Base-by-base conservation (phyloP, 106 monocot genomes). In the Dendrobium nobile region DNA sequence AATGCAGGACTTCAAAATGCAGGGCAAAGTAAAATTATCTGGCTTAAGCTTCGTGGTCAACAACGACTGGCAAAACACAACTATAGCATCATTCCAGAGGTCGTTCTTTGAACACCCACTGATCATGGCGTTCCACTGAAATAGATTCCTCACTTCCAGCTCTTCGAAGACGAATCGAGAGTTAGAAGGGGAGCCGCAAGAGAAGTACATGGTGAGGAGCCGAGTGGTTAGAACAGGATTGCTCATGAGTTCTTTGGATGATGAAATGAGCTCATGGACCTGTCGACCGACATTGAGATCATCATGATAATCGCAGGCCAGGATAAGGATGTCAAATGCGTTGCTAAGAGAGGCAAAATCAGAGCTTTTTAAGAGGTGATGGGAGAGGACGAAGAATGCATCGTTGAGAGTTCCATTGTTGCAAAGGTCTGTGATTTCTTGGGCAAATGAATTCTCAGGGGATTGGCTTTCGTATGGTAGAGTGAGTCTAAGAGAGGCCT, bases 81-180 rank as follows among this genome's bases (percentile, higher is more conserved):
- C 54, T 0, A 89, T 3, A 5, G 91, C 75, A 15, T 89, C 87
- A 4, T 54, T 26, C 83, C 85, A 93, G 28, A 79, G 82, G 73
- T 83, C 51, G 73, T 86, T 88, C 9, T 82, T 67, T 24, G 93
- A 77, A 73, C 78, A 89, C 40, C 83, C 83, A 42, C 82, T 85
- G 80, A 93, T 86, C 80, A 93, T 78, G 56, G 93, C 84, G 82
- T 91, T 91, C 89, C 87, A 93, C 24, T 89, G 93, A 82, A 79
- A 85, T 6, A 93, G 77, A 74, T 87, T 87, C 41, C 81, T 80
- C 42, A 10, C 15, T 9, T 27, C 19, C 13, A 93, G 28, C 0
- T 64, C 72, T 13, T 88, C 81, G 75, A 93, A 92, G n/a, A 90
- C 79, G 33, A 5, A 59, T 37, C 75, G 85, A 11, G 92, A 75